Base-by-base conservation (phyloP, 176 grass and related monocot species). In the Avena atlantica region DNA sequence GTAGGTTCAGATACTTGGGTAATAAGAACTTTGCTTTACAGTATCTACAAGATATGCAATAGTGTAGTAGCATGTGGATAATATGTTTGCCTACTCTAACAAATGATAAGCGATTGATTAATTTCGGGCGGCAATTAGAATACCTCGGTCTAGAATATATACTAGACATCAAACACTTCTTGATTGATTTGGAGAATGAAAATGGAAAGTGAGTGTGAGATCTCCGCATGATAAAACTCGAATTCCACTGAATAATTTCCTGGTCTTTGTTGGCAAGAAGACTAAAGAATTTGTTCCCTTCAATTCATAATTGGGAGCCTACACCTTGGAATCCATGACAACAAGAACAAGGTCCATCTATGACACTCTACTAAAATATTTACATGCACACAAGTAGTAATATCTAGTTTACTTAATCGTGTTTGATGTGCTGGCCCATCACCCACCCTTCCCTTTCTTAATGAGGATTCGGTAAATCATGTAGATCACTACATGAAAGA, bases 141-240 rank as follows among this genome's bases (percentile, higher is more conserved):
- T 61, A 11, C 49, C 42, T 59, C 17, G 14, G 20, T 76, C 27
- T 24, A 76, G 60, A 86, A 67, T 37, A 81, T 55, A 9, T 47
- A 47, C 44, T 45, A 59, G n/a, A 25, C 36, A 59, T 58, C 2
- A 57, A 16, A 37, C n/a, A 14, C 20, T 78, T 51, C 72, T 78
- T 25, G 61, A 61, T 55, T 23, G 5, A 84, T 62, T 84, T 61
- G 69, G 56, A 75, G 11, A 74, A 62, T 48, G 82, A 64, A 75
- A 17, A 45, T 59, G 68, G 27, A 62, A 50, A 50, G 15, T 36
- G 23, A 15, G 11, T 27, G 16, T 15, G 10, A 84, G 6, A 51
- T 62, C 6, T 44, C 20, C 55, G 0, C 37, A 6, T 34, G 8
- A 27, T 70, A 84, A 45, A 57, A 62, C 12, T 20, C 50, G 59